A percentile compares a stretch with the other conserved stretches of the same genome.
These are phyloP conservation scores for Metarhizium robertsii DNA, from an alignment of 2,329 filamentous ascomycete genomes.

Conservation along the genomic window DNA sequence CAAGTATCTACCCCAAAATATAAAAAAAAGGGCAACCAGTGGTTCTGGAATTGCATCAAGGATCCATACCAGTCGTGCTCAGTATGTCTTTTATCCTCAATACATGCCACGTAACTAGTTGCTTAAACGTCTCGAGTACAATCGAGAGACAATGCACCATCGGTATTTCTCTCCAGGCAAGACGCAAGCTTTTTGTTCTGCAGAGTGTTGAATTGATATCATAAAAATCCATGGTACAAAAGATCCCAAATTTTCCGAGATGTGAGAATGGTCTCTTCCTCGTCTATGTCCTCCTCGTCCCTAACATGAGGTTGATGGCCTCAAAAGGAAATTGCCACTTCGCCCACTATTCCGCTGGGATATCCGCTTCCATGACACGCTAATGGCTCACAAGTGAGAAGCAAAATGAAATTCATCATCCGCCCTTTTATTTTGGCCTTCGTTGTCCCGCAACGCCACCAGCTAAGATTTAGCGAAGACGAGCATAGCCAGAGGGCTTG, in stretches of 20 bases:
- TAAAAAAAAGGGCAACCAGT: background rate
- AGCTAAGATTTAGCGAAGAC: slow-evolving; percentile 18
- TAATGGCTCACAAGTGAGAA: background rate
- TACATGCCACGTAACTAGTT: background rate
- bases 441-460: slow-evolving; percentile 4
- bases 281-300: background rate
- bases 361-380: background rate
- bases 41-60: background rate
- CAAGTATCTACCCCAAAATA: background rate
- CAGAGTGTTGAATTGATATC: slow-evolving; percentile 1
- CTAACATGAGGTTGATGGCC: background rate
- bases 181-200: background rate
- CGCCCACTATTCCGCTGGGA: background rate
- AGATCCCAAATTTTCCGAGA: background rate
- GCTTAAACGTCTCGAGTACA: background rate
- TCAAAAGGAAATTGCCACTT: background rate
- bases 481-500: slow-evolving; percentile 25
- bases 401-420: background rate
- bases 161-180: background rate
- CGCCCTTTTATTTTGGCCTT: background rate
- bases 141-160: background rate
- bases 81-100: background rate
- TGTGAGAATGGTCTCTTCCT: background rate
- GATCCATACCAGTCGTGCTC: background rate
- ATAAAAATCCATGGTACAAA: background rate